phyloP scores from a whole-genome alignment of 2,329 filamentous ascomycete genomes.

The Rhexocercosporidium sp. region DNA sequence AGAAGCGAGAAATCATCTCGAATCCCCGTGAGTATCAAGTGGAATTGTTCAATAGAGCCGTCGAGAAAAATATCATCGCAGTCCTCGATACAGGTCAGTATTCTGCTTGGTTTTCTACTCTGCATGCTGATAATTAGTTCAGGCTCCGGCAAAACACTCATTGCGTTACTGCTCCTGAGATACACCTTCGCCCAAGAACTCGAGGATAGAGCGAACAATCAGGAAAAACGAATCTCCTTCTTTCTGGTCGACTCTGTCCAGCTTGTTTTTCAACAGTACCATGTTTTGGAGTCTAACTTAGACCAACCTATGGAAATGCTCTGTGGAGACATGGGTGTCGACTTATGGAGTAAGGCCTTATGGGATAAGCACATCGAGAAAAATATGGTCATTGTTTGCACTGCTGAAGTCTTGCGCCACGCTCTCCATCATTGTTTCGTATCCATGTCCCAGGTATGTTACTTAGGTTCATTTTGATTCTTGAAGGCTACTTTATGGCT shows the following conservation, averaged over 20 bases:
- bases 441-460: slow-evolving; percentile 63
- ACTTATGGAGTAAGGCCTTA: slow-evolving; percentile 63
- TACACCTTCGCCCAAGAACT: slow-evolving; percentile 80
- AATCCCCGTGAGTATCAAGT: slow-evolving; percentile 89
- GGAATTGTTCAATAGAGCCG: slow-evolving; percentile 89
- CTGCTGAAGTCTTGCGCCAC: slow-evolving; percentile 82
- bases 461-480: not conserved
- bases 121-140: slow-evolving; percentile 23
- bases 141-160: slow-evolving; percentile 95
- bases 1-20: slow-evolving; percentile 64
- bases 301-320: slow-evolving; percentile 76
- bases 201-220: slow-evolving; percentile 65
- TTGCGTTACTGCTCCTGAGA: slow-evolving; percentile 83
- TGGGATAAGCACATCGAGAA: slow-evolving; percentile 64
- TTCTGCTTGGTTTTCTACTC: not conserved
- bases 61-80: slow-evolving; percentile 84
- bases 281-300: slow-evolving; percentile 81
- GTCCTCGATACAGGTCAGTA: slow-evolving; percentile 83
- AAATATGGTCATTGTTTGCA: slow-evolving; percentile 89
- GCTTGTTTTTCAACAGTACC: slow-evolving; percentile 87
- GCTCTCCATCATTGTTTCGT: slow-evolving; percentile 82
- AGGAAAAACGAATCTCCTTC: slow-evolving; percentile 71
- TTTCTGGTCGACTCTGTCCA: slow-evolving; percentile 91
- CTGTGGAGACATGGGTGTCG: slow-evolving; percentile 70
- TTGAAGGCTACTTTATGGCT: not conserved